Evolutionary conservation across 1,284 basidiomycete species (phyloP).

Genomic region (Cryptococcus jaspeensis): DNA sequence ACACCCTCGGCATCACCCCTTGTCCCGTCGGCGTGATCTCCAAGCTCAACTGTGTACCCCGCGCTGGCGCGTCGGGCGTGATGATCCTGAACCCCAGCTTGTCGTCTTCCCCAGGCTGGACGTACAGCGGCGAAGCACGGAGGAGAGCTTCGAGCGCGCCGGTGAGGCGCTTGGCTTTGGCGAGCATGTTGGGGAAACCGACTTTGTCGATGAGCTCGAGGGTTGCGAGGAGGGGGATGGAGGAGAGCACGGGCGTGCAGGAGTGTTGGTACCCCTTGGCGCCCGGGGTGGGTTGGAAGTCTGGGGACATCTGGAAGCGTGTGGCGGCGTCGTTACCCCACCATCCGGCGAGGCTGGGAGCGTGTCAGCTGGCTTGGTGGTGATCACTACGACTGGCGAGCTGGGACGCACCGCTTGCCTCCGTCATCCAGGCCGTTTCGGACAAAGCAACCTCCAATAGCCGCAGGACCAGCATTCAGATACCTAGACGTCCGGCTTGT

Average conservation of each 20-base stretch:
- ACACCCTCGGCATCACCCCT: slow-evolving; percentile 69
- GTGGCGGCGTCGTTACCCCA: slow-evolving; percentile 89
- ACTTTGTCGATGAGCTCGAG: slow-evolving; percentile 76
- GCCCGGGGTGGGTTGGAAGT: slow-evolving; percentile 78
- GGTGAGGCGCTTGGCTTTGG: slow-evolving; percentile 70
- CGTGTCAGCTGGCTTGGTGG: neutral
- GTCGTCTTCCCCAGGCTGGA: slow-evolving; percentile 17
- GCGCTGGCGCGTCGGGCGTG: slow-evolving; percentile 67
- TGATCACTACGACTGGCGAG: neutral
- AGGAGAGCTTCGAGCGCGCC: slow-evolving; percentile 67
- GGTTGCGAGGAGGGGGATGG: slow-evolving; percentile 75
- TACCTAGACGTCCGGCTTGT: slow-evolving; percentile 55
- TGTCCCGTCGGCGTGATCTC: slow-evolving; percentile 64
- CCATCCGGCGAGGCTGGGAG: slow-evolving; percentile 82
- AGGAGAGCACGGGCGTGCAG: slow-evolving; percentile 80
- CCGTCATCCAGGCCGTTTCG: slow-evolving; percentile 45
- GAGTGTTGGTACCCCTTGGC: slow-evolving; percentile 96
- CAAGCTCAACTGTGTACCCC: slow-evolving; percentile 84
- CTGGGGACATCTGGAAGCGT: slow-evolving; percentile 85
- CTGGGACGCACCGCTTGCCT: slow-evolving; percentile 32
- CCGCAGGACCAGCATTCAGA: slow-evolving; percentile 91
- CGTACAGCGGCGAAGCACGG: slow-evolving; percentile 61
- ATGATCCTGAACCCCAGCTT: slow-evolving; percentile 74
- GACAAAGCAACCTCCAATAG: slow-evolving; percentile 71
- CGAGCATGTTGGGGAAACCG: slow-evolving; percentile 67